Percentiles rank a stretch among this genome's conserved stretches.
phyloP scores from a whole-genome alignment of 805 yeast genomes.

The Candida parachauliodes region DNA sequence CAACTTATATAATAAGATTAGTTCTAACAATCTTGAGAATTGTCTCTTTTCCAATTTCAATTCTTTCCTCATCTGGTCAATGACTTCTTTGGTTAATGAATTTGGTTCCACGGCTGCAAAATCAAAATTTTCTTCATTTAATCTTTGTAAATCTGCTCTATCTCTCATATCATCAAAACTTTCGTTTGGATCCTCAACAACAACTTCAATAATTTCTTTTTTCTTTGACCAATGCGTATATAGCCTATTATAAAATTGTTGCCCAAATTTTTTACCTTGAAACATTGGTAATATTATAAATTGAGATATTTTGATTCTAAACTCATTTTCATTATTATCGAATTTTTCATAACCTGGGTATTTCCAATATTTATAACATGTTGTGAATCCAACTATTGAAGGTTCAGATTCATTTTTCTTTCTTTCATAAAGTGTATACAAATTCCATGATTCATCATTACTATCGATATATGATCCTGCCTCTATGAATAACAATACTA shows the following conservation, averaged over 20 bases:
- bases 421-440: conserved; percentile 49
- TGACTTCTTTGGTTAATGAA: conserved; percentile 33
- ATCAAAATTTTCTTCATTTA: conserved; percentile 14
- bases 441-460: conserved; percentile 75
- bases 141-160: conserved; percentile 59
- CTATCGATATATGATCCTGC: conserved; percentile 89
- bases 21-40: conserved; percentile 71
- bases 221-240: conserved; percentile 55
- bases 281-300: conserved; percentile 80
- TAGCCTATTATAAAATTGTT: conserved; percentile 55
- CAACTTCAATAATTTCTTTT: conserved; percentile 57
- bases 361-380: conserved; percentile 81
- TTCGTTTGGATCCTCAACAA: conserved; percentile 94
- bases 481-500: conserved; percentile 82
- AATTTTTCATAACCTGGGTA: conserved; percentile 54
- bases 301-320: conserved; percentile 80
- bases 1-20: conserved; percentile 52
- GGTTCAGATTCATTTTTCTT: conserved; percentile 25
- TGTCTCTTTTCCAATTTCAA: conserved; percentile 75
- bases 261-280: conserved; percentile 74
- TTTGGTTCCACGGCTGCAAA: conserved; percentile 23
- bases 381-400: conserved; percentile 72
- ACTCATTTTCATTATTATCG: conserved; percentile 38
- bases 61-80: conserved; percentile 28
- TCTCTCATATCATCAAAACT: conserved; percentile 89